Evolutionary conservation across 805 yeast species (phyloP), one percentile per base, ranked within the genome.

Genomic region (Kodamaea fukazawae): DNA sequence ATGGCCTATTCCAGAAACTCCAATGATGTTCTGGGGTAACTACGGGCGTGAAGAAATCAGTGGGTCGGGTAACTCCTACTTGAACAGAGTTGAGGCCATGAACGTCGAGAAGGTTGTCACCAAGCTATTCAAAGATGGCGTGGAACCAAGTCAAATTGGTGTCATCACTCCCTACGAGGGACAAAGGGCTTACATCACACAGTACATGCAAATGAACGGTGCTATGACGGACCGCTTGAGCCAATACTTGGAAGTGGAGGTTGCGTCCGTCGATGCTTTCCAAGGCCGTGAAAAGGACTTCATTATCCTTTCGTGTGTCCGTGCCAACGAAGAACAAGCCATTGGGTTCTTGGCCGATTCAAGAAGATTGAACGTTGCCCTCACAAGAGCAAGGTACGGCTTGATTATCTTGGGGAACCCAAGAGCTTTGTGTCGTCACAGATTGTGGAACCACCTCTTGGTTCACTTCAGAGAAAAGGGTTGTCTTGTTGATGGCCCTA

Each of bases 1-100:
- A n/a, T 90, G 96, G 97, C 96, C 96, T 1, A 81, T 85, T 18
- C 70, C 71, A 16, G 82, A 79, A 35, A 73, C 71, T 4, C 97
- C 96, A n/a, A 87, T 88, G 96, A 85, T 90, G 93, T 86, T 90
- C 53, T 89, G 96, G 96, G 83, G 86, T 0, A 82, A 82, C 49
- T 79, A 80, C 55, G 96, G 96, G 29, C 80, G 83, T 48, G 97
- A 90, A 66, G 97, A 90, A 61, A 77, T 90, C 37, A 79, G 93
- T 16, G 77, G 81, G 0, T 75, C 79, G 47, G 97, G 96, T 42
- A 81, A 83, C 4, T 84, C 95, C 7, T 89, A 71, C 53, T 69
- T 90, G 50, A 90, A 90, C 61, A 71, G 96, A 47, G 81, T 86
- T 26, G 97, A 90, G 62, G 96, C 96, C 0, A 79, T 84, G 81